Conservation (phyloP, 495 filamentous ascomycete genomes). For the Mytilinidion resinicola region DNA sequence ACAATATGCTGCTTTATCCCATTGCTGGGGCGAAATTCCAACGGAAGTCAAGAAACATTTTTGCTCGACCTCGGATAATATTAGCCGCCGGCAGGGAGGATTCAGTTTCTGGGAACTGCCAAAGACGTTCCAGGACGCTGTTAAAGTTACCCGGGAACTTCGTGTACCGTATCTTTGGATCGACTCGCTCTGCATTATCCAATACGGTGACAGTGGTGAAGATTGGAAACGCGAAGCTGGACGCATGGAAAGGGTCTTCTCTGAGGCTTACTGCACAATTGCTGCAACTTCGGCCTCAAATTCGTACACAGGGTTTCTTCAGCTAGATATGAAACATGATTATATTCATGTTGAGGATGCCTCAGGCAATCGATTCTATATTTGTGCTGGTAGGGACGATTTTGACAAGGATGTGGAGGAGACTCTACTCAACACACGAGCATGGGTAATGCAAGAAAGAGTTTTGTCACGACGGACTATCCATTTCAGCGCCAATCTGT, state of each 20-base stretch:
- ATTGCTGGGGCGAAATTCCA: not conserved
- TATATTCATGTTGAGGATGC: not conserved
- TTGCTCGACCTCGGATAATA: not conserved
- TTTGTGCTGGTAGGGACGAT: not conserved
- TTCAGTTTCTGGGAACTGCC: not conserved
- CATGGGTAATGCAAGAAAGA: not conserved
- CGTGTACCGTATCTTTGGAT: not conserved
- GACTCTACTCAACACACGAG: not conserved
- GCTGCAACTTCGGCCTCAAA: not conserved
- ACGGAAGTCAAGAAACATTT: not conserved
- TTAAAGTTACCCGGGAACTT: not conserved
- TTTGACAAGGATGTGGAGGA: not conserved
- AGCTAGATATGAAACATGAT: not conserved
- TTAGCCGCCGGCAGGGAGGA: not conserved
- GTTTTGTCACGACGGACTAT: not conserved
- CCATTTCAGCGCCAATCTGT: not conserved
- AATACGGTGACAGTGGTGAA: not conserved
- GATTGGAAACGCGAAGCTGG: not conserved
- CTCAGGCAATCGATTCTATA: not conserved
- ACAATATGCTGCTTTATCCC: slow-evolving; percentile 8
- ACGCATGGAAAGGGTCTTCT: not conserved
- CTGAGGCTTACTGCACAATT: not conserved
- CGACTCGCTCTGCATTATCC: slow-evolving; percentile 3
- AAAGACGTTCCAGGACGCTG: slow-evolving; percentile 1
- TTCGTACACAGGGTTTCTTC: not conserved